These are phyloP conservation scores for Lasiodiplodia sp. DNA, from an alignment of 2,329 filamentous ascomycete genomes.

Conservation along the genomic window DNA sequence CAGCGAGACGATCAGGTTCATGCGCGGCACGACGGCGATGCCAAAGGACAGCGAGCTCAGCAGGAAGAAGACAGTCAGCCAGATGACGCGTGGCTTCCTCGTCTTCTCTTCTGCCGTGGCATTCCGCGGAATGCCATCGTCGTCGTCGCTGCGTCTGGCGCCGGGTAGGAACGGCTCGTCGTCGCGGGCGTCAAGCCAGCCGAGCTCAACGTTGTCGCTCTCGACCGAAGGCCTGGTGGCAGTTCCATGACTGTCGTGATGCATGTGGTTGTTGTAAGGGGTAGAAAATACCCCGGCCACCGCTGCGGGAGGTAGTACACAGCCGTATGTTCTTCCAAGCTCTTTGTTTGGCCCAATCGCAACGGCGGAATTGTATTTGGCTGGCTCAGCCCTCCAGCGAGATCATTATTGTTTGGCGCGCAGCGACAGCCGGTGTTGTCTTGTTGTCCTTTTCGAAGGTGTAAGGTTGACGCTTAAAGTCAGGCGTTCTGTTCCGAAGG, in stretches of 20 bases:
- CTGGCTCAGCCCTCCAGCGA: neutral
- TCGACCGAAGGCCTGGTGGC: neutral
- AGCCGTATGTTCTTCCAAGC: neutral
- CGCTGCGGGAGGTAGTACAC: neutral
- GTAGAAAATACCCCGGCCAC: neutral
- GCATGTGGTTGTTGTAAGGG: neutral
- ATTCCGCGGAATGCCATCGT: neutral
- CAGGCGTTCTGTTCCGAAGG: neutral
- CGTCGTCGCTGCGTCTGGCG: neutral
- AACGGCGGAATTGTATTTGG: neutral
- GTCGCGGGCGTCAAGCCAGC: neutral
- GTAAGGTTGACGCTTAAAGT: neutral
- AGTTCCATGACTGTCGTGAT: neutral
- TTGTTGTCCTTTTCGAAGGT: neutral
- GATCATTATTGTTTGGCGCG: neutral
- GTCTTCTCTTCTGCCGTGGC: neutral
- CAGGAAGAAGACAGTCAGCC: conserved; percentile 32
- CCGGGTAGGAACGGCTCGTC: conserved; percentile 3
- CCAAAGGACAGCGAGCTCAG: conserved; percentile 33
- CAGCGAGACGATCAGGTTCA: conserved; percentile 31
- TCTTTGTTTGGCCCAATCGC: neutral
- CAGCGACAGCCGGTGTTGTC: neutral
- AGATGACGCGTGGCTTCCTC: conserved; percentile 26
- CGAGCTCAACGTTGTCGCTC: conserved; percentile 16
- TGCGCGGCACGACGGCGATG: conserved; percentile 31